Base-by-base conservation (phyloP, 192 early-diverging fungal genomes). In the Gamsiella multidivaricata region DNA sequence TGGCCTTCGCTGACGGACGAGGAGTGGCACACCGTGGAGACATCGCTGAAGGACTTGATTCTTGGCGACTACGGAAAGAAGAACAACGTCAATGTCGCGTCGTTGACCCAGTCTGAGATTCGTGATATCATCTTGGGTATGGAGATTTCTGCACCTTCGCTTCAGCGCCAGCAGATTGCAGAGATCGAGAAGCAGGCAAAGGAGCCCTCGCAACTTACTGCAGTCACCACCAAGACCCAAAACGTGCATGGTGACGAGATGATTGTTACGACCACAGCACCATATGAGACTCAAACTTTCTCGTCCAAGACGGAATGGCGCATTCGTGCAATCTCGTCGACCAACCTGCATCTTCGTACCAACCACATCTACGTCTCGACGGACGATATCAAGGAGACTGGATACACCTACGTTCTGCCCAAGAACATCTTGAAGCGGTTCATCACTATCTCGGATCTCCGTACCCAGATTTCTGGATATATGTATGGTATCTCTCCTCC, bases 281-380 rank as follows among this genome's bases (percentile, higher is more conserved):
- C 95, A 65, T 99, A 97, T 73, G 97, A 98, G 83, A 91, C 94
- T 7, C 94, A 96, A 83, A 95, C 95, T 5, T 99, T 99, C 81
- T 88, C 92, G n/a, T 97, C 96, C 46, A 98, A 99, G 86, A 98
- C 96, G 6, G 97, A 99, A 79, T 99, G 97, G 97, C 94, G 97
- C 61, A 89, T 96, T 47, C 91, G 97, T 42, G 96, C 97, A n/a
- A 94, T 99, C 54, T 95, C 97, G 4, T 92, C 96, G 10, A 96
- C 96, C 61, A 98, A 97, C 79, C 80, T 99, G 79, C 92, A 94
- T 59, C 81, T 98, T 58, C 93, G 96, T 65, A 97, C 97, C 5
- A 94, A 96, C 79, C 94, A 98, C 80, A 92, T 99, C 76, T 98
- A 96, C 67, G 96, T 99, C 42, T 90, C 95, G 57, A 92, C 95